phyloP scores from a whole-genome alignment of 345 rosid genomes.

The Turritis glabra region DNA sequence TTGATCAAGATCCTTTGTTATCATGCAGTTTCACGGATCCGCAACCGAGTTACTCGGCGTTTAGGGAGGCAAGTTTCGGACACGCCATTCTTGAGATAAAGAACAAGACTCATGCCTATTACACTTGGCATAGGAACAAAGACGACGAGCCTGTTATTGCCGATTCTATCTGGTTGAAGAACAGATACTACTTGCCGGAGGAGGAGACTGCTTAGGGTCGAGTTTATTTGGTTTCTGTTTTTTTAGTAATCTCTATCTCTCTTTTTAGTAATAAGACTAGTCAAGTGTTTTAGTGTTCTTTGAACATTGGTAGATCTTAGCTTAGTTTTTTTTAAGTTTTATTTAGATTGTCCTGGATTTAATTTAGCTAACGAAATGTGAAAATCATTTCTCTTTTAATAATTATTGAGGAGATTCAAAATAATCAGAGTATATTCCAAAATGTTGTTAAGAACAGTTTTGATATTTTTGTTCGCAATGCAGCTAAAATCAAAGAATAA shows the following conservation, averaged over 20 bases:
- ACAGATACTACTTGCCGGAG: slow-evolving; percentile 39
- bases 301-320: background rate
- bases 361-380: background rate
- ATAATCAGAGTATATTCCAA: no score
- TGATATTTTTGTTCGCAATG: background rate
- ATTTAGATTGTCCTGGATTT: background rate
- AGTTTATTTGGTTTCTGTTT: background rate
- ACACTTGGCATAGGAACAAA: slow-evolving; percentile 60
- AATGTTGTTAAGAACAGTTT: background rate
- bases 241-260: background rate
- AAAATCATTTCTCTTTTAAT: background rate
- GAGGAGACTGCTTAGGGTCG: background rate
- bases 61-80: slow-evolving; percentile 61
- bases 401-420: no score
- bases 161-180: slow-evolving; percentile 46
- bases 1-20: background rate
- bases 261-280: slow-evolving; percentile 6
- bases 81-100: slow-evolving; percentile 57
- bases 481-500: background rate
- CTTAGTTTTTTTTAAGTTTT: background rate
- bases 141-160: slow-evolving; percentile 42
- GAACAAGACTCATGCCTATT: slow-evolving; percentile 55
- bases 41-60: slow-evolving; percentile 61
- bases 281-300: background rate
- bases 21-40: slow-evolving; percentile 47